These are phyloP conservation scores for Fusarium irregulare DNA, from an alignment of 2,329 filamentous ascomycete genomes.

Conservation along the genomic window DNA sequence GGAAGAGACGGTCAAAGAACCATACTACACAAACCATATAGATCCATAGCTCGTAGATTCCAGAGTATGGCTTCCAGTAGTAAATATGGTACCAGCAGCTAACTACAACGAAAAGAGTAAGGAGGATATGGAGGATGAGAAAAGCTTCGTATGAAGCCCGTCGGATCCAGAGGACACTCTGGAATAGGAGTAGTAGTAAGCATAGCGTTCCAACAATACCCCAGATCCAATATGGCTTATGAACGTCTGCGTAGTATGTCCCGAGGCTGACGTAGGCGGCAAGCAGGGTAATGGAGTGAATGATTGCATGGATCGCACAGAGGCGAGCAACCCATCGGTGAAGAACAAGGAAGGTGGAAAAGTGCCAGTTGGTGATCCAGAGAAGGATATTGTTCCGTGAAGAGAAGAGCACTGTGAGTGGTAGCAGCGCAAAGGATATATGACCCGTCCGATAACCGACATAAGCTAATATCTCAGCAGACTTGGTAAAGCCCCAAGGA, in stretches of 20 bases:
- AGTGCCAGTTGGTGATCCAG: background rate
- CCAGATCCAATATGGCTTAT: background rate
- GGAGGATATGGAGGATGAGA: background rate
- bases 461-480: accelerated
- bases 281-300: background rate
- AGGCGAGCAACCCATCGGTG: background rate
- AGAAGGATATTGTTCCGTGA: background rate
- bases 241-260: background rate
- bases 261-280: background rate
- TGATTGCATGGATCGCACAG: background rate
- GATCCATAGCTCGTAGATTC: background rate
- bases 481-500: background rate
- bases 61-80: background rate
- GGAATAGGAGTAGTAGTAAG: accelerated
- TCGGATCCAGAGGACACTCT: background rate
- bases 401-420: background rate
- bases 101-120: background rate
- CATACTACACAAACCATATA: background rate
- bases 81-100: background rate
- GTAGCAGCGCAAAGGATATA: background rate
- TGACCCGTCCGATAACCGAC: background rate
- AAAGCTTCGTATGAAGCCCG: background rate
- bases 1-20: background rate
- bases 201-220: background rate
- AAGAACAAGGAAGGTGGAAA: background rate